A percentile compares a stretch with the other conserved stretches of the same genome.
phyloP scores from a whole-genome alignment of 208 protist genomes.

The Naegleria lovaniensis region DNA sequence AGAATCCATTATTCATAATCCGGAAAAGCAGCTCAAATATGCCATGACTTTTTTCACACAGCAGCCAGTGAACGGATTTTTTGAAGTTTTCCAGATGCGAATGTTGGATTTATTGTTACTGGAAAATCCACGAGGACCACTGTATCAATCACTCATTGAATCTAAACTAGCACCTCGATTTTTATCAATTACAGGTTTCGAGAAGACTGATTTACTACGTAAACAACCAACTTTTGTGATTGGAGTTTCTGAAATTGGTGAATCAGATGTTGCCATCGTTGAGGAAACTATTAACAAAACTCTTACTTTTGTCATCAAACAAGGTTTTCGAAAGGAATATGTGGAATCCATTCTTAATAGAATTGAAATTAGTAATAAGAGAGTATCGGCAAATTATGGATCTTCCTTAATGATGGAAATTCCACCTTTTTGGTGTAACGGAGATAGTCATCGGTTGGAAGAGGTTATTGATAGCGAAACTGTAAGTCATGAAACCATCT shows the following conservation, averaged over 20 bases:
- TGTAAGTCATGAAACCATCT: neutral
- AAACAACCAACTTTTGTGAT: neutral
- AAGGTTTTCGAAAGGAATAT: neutral
- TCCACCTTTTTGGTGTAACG: neutral
- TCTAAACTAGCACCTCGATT: neutral
- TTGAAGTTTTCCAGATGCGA: neutral
- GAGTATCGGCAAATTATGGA: neutral
- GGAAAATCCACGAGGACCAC: neutral
- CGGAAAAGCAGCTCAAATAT: neutral
- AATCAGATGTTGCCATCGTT: neutral
- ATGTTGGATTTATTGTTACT: neutral
- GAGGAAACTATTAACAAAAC: neutral
- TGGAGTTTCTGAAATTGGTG: neutral
- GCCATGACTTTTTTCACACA: neutral
- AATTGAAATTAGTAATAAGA: neutral
- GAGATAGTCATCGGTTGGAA: neutral
- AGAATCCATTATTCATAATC: neutral
- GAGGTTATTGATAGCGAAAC: neutral
- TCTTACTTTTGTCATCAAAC: neutral
- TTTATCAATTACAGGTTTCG: neutral
- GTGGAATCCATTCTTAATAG: neutral
- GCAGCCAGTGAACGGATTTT: neutral
- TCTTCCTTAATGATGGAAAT: neutral
- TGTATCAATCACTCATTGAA: neutral
- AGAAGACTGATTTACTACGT: neutral